Conservation (phyloP, 2,329 filamentous ascomycete species). For the Diplodia scrobiculata region DNA sequence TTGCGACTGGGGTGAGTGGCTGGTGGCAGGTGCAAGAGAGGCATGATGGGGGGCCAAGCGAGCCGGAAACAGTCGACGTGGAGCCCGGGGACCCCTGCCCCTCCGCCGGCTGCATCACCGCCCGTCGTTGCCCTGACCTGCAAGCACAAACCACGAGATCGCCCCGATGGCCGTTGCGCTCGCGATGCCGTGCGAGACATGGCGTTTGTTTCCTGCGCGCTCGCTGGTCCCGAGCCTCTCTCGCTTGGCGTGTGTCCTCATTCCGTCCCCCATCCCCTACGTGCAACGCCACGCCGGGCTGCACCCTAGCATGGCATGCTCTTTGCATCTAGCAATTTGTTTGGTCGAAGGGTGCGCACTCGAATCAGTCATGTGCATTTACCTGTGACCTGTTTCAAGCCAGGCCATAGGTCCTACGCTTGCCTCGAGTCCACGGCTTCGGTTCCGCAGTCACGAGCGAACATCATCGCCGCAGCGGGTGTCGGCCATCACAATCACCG, state of each 20-base stretch:
- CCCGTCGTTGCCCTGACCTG: background rate
- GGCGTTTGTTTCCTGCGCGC: conserved; percentile 6
- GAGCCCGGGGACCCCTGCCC: conserved; percentile 25
- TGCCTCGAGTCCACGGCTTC: background rate
- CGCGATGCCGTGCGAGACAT: conserved; percentile 7
- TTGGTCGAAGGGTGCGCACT: background rate
- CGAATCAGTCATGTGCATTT: too few species aligned
- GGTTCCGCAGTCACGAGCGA: background rate
- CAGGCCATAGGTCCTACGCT: background rate
- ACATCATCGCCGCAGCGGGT: background rate
- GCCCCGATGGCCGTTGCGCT: conserved; percentile 7
- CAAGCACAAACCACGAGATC: conserved; percentile 27
- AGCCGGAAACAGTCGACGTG: conserved; percentile 26
- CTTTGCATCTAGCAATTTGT: too few species aligned
- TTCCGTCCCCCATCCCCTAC: background rate
- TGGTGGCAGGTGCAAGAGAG: conserved; percentile 18
- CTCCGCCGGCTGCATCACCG: conserved; percentile 22
- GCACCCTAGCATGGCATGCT: too few species aligned
- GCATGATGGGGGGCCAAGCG: conserved; percentile 26
- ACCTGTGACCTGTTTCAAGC: background rate
- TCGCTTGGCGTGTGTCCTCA: background rate
- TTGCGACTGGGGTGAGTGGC: conserved; percentile 11
- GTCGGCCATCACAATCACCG: background rate
- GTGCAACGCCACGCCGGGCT: too few species aligned
- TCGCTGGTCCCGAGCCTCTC: background rate